Evolutionary conservation across 2,329 filamentous ascomycete species (phyloP), one percentile per base, ranked within the genome.

Genomic region (Pseudogymnoascus sp.): DNA sequence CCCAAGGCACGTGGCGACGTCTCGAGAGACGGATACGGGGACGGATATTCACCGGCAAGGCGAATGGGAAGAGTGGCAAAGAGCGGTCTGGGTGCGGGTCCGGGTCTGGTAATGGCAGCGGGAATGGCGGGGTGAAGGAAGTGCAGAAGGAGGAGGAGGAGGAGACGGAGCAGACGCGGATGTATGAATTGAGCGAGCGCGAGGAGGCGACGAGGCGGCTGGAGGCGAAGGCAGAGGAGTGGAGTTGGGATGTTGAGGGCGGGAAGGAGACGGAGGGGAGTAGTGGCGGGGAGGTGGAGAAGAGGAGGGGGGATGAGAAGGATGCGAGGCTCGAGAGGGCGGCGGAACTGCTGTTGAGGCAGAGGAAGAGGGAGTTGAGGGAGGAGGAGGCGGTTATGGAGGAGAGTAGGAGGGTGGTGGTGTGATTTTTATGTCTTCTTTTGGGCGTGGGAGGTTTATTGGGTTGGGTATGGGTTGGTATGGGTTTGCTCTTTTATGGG

Each of bases 301-400:
- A 19, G 38, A 40, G n/a, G 38, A 40, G 38, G 38, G 38, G 38
- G 7, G n/a, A 9, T 9, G 38, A 42, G 17, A 42, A 42, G 40
- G 40, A 42, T 3, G 19, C 19, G 42, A 73, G 79, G 60, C 65
- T 81, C 29, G 70, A 72, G 42, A 72, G 78, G 31, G 79, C 79
- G 1, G 73, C 75, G 31, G 72, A 70, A 62, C 68, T 81, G 60
- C 70, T 80, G 40, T 68, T 69, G 31, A 42, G 17, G 38, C 26
- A 19, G 44, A 31, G 15, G 17, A 40, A 4, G 38, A n/a, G 10
- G n/a, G 38, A 10, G 38, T 17, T 19, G 17, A 19, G 26, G 9
- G 19, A 19, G n/a, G 23, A 11, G 7, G 37, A 11, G 31, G 31
- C n/a, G 37, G 38, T 37, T 37, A 15, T 37, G 35, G 35, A 7